These are phyloP conservation scores for Aspergillus coremiiformis DNA, from an alignment of 495 filamentous ascomycete species.

Conservation along the genomic window DNA sequence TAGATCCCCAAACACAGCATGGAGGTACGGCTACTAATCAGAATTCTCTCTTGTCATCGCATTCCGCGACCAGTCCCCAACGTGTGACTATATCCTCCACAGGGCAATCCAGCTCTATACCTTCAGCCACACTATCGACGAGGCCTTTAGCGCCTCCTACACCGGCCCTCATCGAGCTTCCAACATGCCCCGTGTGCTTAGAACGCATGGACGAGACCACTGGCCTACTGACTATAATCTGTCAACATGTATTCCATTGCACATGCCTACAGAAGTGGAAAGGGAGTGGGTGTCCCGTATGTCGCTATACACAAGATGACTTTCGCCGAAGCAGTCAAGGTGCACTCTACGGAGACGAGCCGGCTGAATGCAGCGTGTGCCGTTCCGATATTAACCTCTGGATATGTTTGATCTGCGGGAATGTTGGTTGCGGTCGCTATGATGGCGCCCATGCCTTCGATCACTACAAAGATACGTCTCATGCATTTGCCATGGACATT, in stretches of 20 bases:
- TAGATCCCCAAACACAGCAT: conserved; percentile 20
- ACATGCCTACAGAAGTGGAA: conserved; percentile 95
- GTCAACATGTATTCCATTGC: conserved; percentile 98
- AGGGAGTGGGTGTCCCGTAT: conserved; percentile 88
- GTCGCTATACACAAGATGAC: conserved; percentile 71
- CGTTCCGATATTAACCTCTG: conserved; percentile 76
- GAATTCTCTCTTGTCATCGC: conserved; percentile 29
- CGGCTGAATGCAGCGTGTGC: conserved; percentile 63
- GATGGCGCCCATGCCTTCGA: conserved; percentile 88
- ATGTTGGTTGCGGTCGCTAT: conserved; percentile 88
- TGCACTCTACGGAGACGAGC: conserved; percentile 27
- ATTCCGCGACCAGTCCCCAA: conserved; percentile 39
- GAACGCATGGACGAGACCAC: conserved; percentile 98
- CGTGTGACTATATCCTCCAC: conserved; percentile 30
- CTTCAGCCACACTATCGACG: conserved; percentile 50
- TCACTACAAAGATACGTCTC: conserved; percentile 82
- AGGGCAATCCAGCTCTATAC: conserved; percentile 35
- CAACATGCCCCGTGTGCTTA: conserved; percentile 92
- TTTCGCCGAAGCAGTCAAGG: conserved; percentile 27
- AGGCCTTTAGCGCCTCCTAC: conserved; percentile 91
- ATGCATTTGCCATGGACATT: conserved; percentile 89
- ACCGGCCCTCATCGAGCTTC: conserved; percentile 79
- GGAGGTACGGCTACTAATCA: conserved; percentile 23
- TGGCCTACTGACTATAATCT: conserved; percentile 88
- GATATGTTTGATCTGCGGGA: conserved; percentile 91